phyloP scores from a whole-genome alignment of 1,284 basidiomycete genomes.

The Heterobasidion irregulare region DNA sequence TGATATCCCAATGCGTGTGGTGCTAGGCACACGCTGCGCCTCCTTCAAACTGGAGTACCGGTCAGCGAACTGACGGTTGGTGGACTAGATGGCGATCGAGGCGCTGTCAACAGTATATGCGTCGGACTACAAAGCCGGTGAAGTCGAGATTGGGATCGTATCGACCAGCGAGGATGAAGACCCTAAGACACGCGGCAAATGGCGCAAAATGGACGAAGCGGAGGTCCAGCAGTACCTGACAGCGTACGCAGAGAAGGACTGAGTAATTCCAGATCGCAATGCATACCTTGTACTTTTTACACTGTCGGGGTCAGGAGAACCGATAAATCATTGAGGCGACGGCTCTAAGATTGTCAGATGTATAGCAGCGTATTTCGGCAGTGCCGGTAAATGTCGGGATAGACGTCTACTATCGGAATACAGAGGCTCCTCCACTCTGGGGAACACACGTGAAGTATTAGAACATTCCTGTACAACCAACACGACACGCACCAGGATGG shows the following conservation, averaged over 20 bases:
- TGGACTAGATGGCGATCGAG: slow-evolving; percentile 82
- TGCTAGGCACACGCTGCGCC: background rate
- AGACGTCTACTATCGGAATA: too few relatives aligned
- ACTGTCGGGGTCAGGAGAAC: too few relatives aligned
- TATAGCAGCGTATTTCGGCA: background rate
- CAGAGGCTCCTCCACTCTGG: too few relatives aligned
- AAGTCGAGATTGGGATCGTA: slow-evolving; percentile 83
- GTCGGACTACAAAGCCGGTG: slow-evolving; percentile 90
- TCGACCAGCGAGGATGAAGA: slow-evolving; percentile 65
- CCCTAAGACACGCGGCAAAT: slow-evolving; percentile 59
- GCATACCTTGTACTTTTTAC: background rate
- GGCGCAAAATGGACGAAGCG: slow-evolving; percentile 77
- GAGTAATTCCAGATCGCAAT: slow-evolving; percentile 10
- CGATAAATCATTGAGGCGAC: background rate
- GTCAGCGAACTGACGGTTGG: background rate
- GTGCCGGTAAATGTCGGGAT: background rate
- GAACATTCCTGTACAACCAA: background rate
- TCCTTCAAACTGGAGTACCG: background rate
- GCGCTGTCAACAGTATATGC: slow-evolving; percentile 89
- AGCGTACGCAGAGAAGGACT: slow-evolving; percentile 93
- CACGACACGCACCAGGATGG: slow-evolving; percentile 56
- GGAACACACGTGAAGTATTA: background rate
- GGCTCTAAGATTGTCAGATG: background rate
- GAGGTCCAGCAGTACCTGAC: slow-evolving; percentile 85
- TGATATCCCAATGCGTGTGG: background rate